A percentile compares a stretch with the other conserved stretches of the same genome.
Conservation (phyloP, 495 filamentous ascomycete genomes). For the Trichocladium uniseriatum region DNA sequence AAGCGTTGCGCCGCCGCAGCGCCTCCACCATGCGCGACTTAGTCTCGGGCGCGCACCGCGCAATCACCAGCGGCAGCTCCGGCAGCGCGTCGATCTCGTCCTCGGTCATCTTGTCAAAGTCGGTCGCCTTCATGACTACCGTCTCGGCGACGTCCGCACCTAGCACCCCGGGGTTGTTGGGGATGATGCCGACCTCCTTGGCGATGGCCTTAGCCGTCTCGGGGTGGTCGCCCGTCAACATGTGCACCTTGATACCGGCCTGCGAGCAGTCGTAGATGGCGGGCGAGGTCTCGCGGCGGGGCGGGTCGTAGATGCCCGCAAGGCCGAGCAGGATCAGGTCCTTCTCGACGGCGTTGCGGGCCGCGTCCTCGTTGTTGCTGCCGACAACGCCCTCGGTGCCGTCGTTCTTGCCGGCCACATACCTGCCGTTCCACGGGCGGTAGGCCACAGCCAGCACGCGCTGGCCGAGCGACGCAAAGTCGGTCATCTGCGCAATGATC, state of each 20-base stretch:
- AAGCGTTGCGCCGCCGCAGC: constrained; percentile 51
- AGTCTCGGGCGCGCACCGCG: constrained; percentile 56
- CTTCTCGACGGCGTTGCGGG: constrained; percentile 43
- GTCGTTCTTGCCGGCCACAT: constrained; percentile 1
- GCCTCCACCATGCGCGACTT: constrained; percentile 63
- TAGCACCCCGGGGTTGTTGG: constrained; percentile 45
- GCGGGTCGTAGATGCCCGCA: constrained; percentile 67
- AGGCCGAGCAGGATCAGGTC: constrained; percentile 57
- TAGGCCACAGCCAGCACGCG: constrained; percentile 70
- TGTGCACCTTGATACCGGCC: constrained; percentile 70
- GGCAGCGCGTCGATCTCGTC: constrained; percentile 49
- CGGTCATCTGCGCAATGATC: constrained; percentile 55
- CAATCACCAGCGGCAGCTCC: constrained; percentile 55
- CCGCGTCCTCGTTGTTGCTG: constrained; percentile 19
- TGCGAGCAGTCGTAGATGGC: constrained; percentile 55
- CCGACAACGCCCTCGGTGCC: not conserved
- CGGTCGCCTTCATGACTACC: constrained; percentile 52
- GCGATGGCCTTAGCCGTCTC: constrained; percentile 70
- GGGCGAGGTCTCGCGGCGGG: constrained; percentile 56
- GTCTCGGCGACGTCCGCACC: constrained; percentile 44
- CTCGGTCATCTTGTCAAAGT: constrained; percentile 54
- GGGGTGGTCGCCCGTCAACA: constrained; percentile 73
- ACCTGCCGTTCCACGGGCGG: constrained; percentile 28
- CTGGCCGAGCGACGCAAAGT: constrained; percentile 66
- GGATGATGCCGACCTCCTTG: constrained; percentile 64